Conservation (phyloP, 257 asterid genomes). For the Primulina tabacum region DNA sequence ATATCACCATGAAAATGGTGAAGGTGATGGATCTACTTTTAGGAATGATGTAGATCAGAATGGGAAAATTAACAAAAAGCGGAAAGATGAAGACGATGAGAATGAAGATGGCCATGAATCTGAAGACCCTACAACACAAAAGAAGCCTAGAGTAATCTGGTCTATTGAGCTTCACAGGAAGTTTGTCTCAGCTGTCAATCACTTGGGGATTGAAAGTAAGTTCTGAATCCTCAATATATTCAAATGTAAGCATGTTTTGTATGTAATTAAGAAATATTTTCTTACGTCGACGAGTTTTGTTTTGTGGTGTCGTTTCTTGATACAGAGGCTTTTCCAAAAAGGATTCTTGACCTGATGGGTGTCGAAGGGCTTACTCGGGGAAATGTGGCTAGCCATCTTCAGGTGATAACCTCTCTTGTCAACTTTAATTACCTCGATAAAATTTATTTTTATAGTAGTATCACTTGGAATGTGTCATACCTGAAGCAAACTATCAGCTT, state of each 20-base stretch:
- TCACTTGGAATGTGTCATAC: background rate
- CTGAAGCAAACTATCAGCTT: background rate
- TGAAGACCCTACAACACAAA: conserved; percentile 52
- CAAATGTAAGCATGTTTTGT: conserved; percentile 2
- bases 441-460: background rate
- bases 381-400: conserved; percentile 76
- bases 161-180: conserved; percentile 59
- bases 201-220: conserved; percentile 65
- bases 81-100: conserved; percentile 54
- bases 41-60: conserved; percentile 47
- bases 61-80: conserved; percentile 41
- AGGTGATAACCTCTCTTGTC: conserved; percentile 33
- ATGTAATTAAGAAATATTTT: background rate
- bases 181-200: conserved; percentile 57
- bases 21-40: conserved; percentile 39
- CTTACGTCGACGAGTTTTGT: background rate
- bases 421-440: background rate
- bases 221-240: background rate
- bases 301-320: background rate
- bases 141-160: conserved; percentile 75
- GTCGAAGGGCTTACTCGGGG: conserved; percentile 64
- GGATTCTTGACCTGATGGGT: conserved; percentile 73
- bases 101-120: conserved; percentile 38
- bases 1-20: conserved; percentile 43
- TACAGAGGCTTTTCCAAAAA: conserved; percentile 71